A percentile compares a stretch with the other conserved stretches of the same genome.
Conservation (phyloP, 169 alveolate species). For the Babesia sp. region DNA sequence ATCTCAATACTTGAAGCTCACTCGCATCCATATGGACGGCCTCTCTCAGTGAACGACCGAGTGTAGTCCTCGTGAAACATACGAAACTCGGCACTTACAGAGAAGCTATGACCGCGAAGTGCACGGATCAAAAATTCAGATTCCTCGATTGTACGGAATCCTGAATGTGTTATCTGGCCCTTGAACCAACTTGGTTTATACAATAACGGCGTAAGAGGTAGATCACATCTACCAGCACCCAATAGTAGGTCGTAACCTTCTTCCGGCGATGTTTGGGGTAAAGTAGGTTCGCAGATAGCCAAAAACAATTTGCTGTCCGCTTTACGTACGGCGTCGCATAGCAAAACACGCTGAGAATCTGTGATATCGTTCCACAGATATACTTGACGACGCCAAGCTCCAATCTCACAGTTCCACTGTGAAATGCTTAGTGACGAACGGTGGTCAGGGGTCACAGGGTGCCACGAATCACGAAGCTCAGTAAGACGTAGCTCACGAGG, state of each 20-base stretch:
- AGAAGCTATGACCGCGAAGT: not conserved
- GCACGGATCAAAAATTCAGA: conserved; percentile 21
- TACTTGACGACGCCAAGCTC: conserved; percentile 73
- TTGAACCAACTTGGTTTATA: conserved; percentile 65
- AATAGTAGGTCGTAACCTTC: conserved; percentile 34
- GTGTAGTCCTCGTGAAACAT: conserved; percentile 1
- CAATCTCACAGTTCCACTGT: conserved; percentile 72
- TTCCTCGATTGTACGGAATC: conserved; percentile 56
- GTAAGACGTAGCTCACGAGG: conserved; percentile 66
- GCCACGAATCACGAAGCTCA: conserved; percentile 67
- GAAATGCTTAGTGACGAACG: conserved; percentile 65
- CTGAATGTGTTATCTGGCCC: conserved; percentile 49
- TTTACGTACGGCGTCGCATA: conserved; percentile 52
- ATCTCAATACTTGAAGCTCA: too few relatives aligned
- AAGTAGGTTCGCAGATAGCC: conserved; percentile 42
- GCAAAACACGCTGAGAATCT: conserved; percentile 53
- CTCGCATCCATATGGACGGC: not conserved
- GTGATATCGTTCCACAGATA: conserved; percentile 68
- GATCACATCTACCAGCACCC: conserved; percentile 1
- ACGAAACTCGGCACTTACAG: not conserved
- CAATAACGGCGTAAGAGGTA: conserved; percentile 21
- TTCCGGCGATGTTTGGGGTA: conserved; percentile 23
- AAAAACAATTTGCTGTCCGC: conserved; percentile 63
- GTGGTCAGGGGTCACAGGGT: conserved; percentile 74
- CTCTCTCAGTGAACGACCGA: conserved; percentile 1